Base-by-base conservation (phyloP, 441 rosid genomes). In the Syzygium syzygioides region DNA sequence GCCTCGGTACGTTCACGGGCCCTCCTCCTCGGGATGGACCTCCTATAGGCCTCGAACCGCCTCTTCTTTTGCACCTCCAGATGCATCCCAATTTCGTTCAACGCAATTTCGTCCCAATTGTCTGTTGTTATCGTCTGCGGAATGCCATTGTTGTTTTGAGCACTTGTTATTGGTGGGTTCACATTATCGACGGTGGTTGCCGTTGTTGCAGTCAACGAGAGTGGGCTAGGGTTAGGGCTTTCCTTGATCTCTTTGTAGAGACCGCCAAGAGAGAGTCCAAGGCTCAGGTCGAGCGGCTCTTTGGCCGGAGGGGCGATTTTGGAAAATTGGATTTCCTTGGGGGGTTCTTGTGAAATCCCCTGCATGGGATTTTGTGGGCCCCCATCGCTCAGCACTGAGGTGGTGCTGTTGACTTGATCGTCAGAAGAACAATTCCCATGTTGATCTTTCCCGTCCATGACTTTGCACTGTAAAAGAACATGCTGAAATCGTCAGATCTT, bases 191-290 rank as follows among this genome's bases (percentile, higher is more conserved):
- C 52, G 6, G 6, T 0, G 83, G 18, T 76, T 41, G 52, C 83
- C 41, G 52, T 14, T 41, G 3, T 41, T 23, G 83, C n/a, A 76
- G 52, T 76, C 83, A 0, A 76, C 13, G 83, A 76, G 52, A 41
- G 10, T 4, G 6, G 0, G n/a, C 41, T 13, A 41, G n/a, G 10
- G 83, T 76, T 0, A 12, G 18, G 52, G n/a, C 52, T 76, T 26
- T 41, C 83, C 52, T 25, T 3, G 83, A 41, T 41, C n/a, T 76
- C 52, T 76, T 23, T 7, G 52, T 37, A 76, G n/a, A 76, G 52
- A 41, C 90, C 68, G 9, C 94, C 94, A 54, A 92, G 71, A 55
- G 79, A 9, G 45, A 18, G 25, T 32, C 41, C 79, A 18, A 32
- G 37, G 1, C 34, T 32, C 2, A 32, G 79, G 79, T 66, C 0